Conservation (phyloP, 2,329 filamentous ascomycete genomes). For the Trichoderma pleuroti region DNA sequence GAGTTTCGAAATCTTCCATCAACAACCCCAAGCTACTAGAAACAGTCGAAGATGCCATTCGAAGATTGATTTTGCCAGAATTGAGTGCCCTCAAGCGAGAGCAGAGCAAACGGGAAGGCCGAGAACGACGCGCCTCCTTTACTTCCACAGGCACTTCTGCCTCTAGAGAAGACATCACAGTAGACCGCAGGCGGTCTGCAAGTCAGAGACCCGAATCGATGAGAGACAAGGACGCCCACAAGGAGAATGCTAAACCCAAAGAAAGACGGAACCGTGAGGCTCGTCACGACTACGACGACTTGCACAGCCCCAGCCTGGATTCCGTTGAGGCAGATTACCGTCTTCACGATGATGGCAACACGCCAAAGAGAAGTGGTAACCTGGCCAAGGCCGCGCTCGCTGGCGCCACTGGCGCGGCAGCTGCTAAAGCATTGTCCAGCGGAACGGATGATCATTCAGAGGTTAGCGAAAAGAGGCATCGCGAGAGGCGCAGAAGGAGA, state of each 20-base stretch:
- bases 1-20: conserved; percentile 66
- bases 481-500: conserved; percentile 49
- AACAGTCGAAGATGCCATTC: conserved; percentile 90
- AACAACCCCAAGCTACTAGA: conserved; percentile 90
- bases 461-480: conserved; percentile 49
- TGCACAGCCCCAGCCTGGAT: conserved; percentile 46
- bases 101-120: conserved; percentile 72
- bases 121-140: conserved; percentile 55
- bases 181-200: conserved; percentile 60
- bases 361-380: conserved; percentile 45
- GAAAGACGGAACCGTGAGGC: conserved; percentile 51
- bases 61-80: conserved; percentile 84
- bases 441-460: conserved; percentile 40
- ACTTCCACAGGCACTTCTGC: conserved; percentile 53
- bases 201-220: conserved; percentile 50
- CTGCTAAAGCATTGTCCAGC: conserved; percentile 33
- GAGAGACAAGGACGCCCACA: conserved; percentile 54
- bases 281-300: conserved; percentile 52
- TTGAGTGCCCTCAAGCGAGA: conserved; percentile 88
- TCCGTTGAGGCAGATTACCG: conserved; percentile 40
- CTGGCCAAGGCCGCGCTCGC: conserved; percentile 44
- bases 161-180: conserved; percentile 55
- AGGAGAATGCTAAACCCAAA: conserved; percentile 47
- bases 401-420: conserved; percentile 41
- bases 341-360: conserved; percentile 38